Base-by-base conservation (phyloP, 441 rosid species). In the Erysimum pusillum region DNA sequence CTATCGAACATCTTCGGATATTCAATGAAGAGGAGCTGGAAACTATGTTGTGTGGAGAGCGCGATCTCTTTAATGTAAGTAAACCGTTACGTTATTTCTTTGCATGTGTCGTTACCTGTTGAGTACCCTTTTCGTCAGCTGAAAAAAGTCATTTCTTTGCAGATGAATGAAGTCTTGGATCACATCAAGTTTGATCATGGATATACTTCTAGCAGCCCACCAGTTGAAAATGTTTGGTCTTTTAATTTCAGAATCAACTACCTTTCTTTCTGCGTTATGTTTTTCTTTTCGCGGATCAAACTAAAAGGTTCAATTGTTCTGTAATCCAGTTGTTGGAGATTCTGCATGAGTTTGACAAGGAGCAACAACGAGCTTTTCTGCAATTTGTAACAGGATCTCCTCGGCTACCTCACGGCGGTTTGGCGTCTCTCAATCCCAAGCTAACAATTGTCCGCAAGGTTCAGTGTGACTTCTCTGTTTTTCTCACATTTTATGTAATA, bases 171-270 rank as follows among this genome's bases (percentile, higher is more conserved):
- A 81, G 89, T 93, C 42, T 74, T 87, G 86, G 98, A 96, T 81
- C 94, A 96, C 82, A 84, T 96, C 80, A 96, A 96, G 89, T 93
- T 93, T 48, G 99, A 96, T 85, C 99, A 96, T 71, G 99, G 98
- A 82, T 96, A 96, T 81, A 92, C 99, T 18, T 91, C 94, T 32
- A 92, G 99, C 86, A 93, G 99, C 83, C 92, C 88, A 74, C 97
- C 97, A 2, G 76, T 96, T 67, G 66, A 76, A 71, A 82, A 91
- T 75, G 99, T 96, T 17, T 20, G 94, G 70, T 15, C 63, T 15
- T 14, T 53, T 1, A 0, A 39, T 9, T 51, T 18, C 1, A 75
- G 67, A 46, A 20, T 12, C 52, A 45, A 41, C 63, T 57, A 32
- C 69, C 44, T 61, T 10, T 63, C 60, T 28, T 65, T 35, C 17